Conservation (phyloP, 345 rosid genomes). For the Camelina laxa region DNA sequence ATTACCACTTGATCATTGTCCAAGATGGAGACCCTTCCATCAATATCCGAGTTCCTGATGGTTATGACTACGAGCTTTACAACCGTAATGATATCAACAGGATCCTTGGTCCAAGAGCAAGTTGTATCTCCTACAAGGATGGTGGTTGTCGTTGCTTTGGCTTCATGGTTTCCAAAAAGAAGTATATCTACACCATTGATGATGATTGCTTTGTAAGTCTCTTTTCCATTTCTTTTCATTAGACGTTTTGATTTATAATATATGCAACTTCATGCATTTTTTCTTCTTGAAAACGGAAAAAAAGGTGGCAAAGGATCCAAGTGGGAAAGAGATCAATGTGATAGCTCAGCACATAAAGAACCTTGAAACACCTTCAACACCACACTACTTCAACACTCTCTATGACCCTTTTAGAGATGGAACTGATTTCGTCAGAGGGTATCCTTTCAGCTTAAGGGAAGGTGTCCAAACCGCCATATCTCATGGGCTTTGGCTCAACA, state of each 20-base stretch:
- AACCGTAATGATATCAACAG: constrained; percentile 78
- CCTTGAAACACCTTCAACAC: constrained; percentile 72
- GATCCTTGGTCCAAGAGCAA: constrained; percentile 85
- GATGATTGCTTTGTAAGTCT: constrained; percentile 89
- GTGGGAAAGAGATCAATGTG: constrained; percentile 77
- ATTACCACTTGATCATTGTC: constrained; percentile 81
- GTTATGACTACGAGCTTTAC: constrained; percentile 83
- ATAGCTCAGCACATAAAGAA: constrained; percentile 83
- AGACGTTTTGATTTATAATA: not conserved
- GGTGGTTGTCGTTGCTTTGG: constrained; percentile 83
- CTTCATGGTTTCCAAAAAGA: constrained; percentile 82
- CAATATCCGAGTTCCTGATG: constrained; percentile 69
- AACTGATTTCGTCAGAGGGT: constrained; percentile 84
- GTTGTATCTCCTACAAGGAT: constrained; percentile 74
- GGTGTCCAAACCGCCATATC: constrained; percentile 81
- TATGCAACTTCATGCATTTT: not conserved
- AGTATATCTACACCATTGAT: constrained; percentile 84
- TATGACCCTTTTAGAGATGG: constrained; percentile 64
- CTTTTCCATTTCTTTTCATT: not conserved
- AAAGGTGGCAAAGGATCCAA: constrained; percentile 85
- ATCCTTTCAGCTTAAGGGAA: constrained; percentile 82
- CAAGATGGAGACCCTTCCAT: constrained; percentile 86
- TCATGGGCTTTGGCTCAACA: constrained; percentile 94
- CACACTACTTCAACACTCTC: constrained; percentile 69
- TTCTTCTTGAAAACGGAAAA: not conserved